These are phyloP conservation scores for Cucumis cinereus DNA, from an alignment of 306 rosid species.

Conservation along the genomic window DNA sequence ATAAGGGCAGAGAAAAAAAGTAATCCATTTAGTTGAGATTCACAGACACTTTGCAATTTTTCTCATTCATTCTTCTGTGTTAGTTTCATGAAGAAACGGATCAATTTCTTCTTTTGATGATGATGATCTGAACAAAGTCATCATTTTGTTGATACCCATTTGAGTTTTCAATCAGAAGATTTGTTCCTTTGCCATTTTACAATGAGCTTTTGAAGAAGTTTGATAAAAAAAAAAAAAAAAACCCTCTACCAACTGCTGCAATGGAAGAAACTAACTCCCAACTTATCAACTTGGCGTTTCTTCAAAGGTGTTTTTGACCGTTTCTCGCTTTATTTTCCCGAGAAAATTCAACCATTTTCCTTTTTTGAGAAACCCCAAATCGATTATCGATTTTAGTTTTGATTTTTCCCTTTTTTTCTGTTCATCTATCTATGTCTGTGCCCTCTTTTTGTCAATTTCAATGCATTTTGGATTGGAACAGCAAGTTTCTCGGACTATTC, in stretches of 20 bases:
- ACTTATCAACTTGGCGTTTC: not conserved
- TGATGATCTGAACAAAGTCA: not conserved
- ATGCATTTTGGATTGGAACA: constrained; percentile 12
- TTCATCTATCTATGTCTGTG: not conserved
- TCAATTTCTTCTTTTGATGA: not conserved
- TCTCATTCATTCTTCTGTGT: not conserved
- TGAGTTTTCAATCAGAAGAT: not conserved
- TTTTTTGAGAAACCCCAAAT: constrained; percentile 8
- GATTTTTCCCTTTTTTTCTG: not conserved
- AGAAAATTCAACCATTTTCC: constrained; percentile 4
- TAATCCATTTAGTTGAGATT: not conserved
- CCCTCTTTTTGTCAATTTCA: constrained; percentile 4
- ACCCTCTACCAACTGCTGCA: not conserved
- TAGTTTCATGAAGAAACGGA: not conserved
- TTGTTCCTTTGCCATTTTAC: not conserved
- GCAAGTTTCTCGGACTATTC: constrained; percentile 15
- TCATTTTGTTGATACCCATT: not conserved
- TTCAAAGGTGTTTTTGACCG: not conserved
- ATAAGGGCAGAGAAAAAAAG: not conserved
- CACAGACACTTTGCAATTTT: not conserved
- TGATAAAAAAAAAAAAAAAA: not conserved
- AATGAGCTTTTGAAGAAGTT: not conserved
- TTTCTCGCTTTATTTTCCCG: constrained; percentile 12
- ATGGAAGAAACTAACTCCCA: not conserved
- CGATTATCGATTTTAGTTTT: constrained; percentile 17